Evolutionary conservation across 169 alveolate genomes (phyloP).

Genomic region (Eimeria sp.): DNA sequence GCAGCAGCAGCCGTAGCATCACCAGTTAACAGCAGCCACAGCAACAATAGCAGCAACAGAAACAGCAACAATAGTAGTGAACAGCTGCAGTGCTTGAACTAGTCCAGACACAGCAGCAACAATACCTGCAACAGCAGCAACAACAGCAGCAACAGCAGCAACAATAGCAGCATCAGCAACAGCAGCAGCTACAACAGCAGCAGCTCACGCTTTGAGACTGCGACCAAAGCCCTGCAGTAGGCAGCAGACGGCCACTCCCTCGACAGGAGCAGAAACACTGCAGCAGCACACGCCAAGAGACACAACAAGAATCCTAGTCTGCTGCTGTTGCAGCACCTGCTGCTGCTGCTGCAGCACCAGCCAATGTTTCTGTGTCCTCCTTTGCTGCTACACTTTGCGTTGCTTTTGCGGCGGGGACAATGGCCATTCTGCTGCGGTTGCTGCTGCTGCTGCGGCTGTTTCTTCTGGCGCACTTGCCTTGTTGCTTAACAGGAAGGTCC

Average conservation of each 20-base stretch:
- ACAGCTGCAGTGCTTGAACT: neutral
- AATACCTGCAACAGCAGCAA: slow-evolving; percentile 27
- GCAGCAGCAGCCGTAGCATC: slow-evolving; percentile 8
- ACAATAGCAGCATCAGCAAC: slow-evolving; percentile 32
- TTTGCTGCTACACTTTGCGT: too few relatives aligned
- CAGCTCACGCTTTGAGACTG: slow-evolving; percentile 1
- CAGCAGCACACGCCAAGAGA: slow-evolving; percentile 11
- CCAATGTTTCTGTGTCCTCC: neutral
- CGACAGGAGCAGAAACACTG: slow-evolving; percentile 50
- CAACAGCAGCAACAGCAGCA: slow-evolving; percentile 42
- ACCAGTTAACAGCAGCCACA: neutral
- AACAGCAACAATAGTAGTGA: neutral
- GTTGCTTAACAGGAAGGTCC: slow-evolving; percentile 27
- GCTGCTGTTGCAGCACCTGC: slow-evolving; percentile 3
- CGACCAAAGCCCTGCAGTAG: neutral
- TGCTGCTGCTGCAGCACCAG: neutral
- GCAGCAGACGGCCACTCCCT: slow-evolving; percentile 40
- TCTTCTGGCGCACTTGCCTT: slow-evolving; percentile 57
- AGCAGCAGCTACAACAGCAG: slow-evolving; percentile 27
- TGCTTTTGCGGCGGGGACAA: neutral
- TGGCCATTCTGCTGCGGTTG: too few relatives aligned
- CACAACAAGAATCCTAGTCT: neutral
- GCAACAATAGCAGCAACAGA: slow-evolving; percentile 15
- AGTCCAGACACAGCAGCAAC: neutral
- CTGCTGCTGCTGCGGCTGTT: neutral